Evolutionary conservation across 2,329 filamentous ascomycete species (phyloP).

Genomic region (Celoporthe dispersa): DNA sequence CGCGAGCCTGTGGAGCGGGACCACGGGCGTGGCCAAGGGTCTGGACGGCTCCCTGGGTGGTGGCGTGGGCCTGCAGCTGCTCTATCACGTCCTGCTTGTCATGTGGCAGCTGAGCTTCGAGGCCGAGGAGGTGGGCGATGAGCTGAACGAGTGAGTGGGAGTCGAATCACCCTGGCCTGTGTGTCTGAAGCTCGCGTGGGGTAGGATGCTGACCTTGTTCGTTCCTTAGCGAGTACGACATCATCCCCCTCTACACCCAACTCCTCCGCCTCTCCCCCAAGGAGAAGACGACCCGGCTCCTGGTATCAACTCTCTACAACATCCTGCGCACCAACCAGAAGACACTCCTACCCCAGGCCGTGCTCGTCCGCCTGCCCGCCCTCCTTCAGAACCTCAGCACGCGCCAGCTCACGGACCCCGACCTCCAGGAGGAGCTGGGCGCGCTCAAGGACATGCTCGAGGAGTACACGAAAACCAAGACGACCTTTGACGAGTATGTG

Average conservation of each 20-base stretch:
- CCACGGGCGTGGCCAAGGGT: slow-evolving; percentile 56
- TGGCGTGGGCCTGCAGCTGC: slow-evolving; percentile 86
- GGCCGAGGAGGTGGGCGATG: slow-evolving; percentile 71
- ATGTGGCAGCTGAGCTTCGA: slow-evolving; percentile 98
- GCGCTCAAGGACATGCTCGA: slow-evolving; percentile 66
- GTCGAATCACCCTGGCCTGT: background rate
- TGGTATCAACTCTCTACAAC: slow-evolving; percentile 88
- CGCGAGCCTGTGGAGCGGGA: slow-evolving; percentile 65
- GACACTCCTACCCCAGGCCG: slow-evolving; percentile 80
- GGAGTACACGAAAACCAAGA: slow-evolving; percentile 72
- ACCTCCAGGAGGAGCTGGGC: slow-evolving; percentile 66
- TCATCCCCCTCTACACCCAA: slow-evolving; percentile 89
- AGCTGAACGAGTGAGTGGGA: slow-evolving; percentile 78
- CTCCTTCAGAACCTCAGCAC: slow-evolving; percentile 66
- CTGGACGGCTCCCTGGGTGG: slow-evolving; percentile 70
- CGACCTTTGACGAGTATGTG: slow-evolving; percentile 86
- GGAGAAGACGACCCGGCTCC: slow-evolving; percentile 93
- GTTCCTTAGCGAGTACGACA: slow-evolving; percentile 78
- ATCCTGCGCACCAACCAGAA: slow-evolving; percentile 73
- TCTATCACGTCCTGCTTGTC: slow-evolving; percentile 92
- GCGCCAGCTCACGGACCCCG: slow-evolving; percentile 67
- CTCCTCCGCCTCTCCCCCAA: slow-evolving; percentile 92
- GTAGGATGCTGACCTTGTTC: slow-evolving; percentile 35
- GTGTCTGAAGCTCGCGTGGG: background rate
- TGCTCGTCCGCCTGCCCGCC: slow-evolving; percentile 78